Evolutionary conservation across 306 rosid species (phyloP).

Genomic region (Senna siamea): DNA sequence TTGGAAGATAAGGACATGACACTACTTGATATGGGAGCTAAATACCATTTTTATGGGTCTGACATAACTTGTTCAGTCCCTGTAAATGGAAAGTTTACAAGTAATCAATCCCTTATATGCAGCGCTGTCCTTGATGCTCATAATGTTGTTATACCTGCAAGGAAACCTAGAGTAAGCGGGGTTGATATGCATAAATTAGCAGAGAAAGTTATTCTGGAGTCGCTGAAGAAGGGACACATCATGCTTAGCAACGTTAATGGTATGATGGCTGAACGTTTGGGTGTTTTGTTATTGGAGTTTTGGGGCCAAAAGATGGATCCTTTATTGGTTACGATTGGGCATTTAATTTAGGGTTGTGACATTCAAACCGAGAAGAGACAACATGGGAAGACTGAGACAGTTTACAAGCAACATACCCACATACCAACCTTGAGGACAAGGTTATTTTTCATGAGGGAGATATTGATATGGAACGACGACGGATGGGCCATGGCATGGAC

Average conservation of each 20-base stretch:
- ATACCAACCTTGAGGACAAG: too few relatives aligned
- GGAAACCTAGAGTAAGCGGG: slow-evolving; percentile 88
- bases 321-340: too few relatives aligned
- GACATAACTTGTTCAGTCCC: slow-evolving; percentile 96
- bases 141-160: slow-evolving; percentile 70
- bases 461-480: too few relatives aligned
- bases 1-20: slow-evolving; percentile 91
- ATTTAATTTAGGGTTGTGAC: too few relatives aligned
- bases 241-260: slow-evolving; percentile 68
- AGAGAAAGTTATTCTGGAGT: slow-evolving; percentile 76
- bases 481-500: too few relatives aligned
- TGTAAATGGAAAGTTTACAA: slow-evolving; percentile 84
- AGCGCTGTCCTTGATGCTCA: slow-evolving; percentile 92
- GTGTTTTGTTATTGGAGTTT: too few relatives aligned
- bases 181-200: slow-evolving; percentile 91
- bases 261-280: slow-evolving; percentile 67
- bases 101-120: slow-evolving; percentile 76
- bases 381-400: too few relatives aligned
- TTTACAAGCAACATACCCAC: too few relatives aligned
- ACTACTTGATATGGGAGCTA: slow-evolving; percentile 97
- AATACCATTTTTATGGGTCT: slow-evolving; percentile 89
- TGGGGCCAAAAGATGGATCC: too few relatives aligned
- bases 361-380: too few relatives aligned
- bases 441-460: too few relatives aligned
- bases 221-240: slow-evolving; percentile 58